Evolutionary conservation across 371 early-diverging fungal species (phyloP), one percentile per base, ranked within the genome.

Genomic region (Lichtheimia ramosa): DNA sequence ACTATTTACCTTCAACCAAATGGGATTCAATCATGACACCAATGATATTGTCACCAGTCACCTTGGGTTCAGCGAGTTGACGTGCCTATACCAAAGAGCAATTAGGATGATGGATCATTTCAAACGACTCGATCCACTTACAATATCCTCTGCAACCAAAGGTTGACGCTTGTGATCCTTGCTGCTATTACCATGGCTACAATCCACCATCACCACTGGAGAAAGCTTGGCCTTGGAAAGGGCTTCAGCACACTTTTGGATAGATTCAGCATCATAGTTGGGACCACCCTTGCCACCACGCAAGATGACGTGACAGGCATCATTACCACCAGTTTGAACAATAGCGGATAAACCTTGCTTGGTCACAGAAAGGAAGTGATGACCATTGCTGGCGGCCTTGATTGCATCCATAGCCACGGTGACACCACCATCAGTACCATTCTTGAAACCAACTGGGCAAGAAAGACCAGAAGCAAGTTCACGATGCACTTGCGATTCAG

Each of bases 381-480:
- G 97, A 50, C 91, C 89, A 62, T 92, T 83, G 51, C 88, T 80
- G 8, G 96, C 91, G 2, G 96, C 88, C 62, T 85, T 81, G 71
- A 95, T 94, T 24, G 96, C 96, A 63, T 96, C 96, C 48, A 95
- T 77, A 4, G 96, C 96, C 46, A 96, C 91, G 25, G 77, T 78
- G 39, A 91, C 82, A 60, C 87, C 84, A 58, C 96, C 96, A 69
- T 95, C 94, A 6, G 96, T 96, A 61, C 90, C 91, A 69, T 92
- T 93, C 78, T 96, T 96, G 89, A 95, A 95, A 5, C 96, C 96
- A 54, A 94, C 89, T 39, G 96, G 95, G 78, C 93, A 93, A 27
- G 94, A 94, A 42, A 93, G 84, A 53, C 96, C 96, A 59, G 92
- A 92, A 16, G 95, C 91, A 50, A 96, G 83, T 70, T 95, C 96